phyloP scores from a whole-genome alignment of 495 filamentous ascomycete species.

The Penicillium herquei region DNA sequence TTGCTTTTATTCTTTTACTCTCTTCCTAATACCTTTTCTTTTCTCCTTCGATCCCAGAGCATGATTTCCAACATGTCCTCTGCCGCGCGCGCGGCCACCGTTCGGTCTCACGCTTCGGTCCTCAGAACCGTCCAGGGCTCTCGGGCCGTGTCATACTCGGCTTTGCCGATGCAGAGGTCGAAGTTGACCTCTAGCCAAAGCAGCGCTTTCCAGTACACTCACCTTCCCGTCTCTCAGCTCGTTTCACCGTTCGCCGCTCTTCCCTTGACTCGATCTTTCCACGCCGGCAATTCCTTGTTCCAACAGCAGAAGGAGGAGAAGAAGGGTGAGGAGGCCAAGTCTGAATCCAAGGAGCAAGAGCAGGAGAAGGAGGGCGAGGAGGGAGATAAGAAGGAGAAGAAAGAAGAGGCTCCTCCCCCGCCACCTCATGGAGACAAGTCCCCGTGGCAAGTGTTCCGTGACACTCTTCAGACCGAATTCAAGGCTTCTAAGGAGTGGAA shows the following conservation, averaged over 20 bases:
- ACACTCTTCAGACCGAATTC: constrained; percentile 89
- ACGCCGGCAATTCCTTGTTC: constrained; percentile 34
- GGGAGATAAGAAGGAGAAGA: constrained; percentile 46
- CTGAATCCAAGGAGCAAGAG: constrained; percentile 33
- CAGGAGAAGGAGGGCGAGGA: constrained; percentile 40
- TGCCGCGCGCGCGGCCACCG: constrained; percentile 42
- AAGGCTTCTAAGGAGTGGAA: constrained; percentile 99
- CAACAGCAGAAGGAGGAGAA: constrained; percentile 43
- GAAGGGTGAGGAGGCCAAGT: constrained; percentile 45
- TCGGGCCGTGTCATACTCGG: constrained; percentile 35
- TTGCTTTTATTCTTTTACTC: not conserved
- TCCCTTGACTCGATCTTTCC: constrained; percentile 43
- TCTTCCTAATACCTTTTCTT: constrained; percentile 11
- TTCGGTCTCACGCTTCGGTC: constrained; percentile 34
- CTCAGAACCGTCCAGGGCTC: constrained; percentile 56
- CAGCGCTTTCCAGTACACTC: constrained; percentile 17
- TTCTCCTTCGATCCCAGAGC: constrained; percentile 17
- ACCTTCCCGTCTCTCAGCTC: constrained; percentile 32
- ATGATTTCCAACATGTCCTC: constrained; percentile 46
- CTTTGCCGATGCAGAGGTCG: constrained; percentile 19
- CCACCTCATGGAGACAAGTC: constrained; percentile 97
- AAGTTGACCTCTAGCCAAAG: constrained; percentile 10
- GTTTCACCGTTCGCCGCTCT: constrained; percentile 41
- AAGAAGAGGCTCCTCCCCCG: constrained; percentile 72
- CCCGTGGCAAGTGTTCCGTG: constrained; percentile 96